A percentile compares a stretch with the other conserved stretches of the same genome.
These are phyloP conservation scores for Aspergillus mulundensis DNA, from an alignment of 495 filamentous ascomycete genomes.

Conservation along the genomic window DNA sequence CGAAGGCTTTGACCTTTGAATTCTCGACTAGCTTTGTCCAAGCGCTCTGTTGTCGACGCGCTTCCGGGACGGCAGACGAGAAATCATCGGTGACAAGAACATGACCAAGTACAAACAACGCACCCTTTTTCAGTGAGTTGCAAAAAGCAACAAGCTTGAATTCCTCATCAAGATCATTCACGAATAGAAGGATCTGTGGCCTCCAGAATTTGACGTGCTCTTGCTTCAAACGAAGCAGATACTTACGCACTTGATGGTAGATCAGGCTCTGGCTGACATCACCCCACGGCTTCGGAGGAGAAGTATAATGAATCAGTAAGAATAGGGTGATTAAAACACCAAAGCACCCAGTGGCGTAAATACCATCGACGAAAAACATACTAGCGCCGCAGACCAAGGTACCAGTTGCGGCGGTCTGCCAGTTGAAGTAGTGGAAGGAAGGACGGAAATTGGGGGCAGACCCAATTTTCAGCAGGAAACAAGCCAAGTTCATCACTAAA, in stretches of 20 bases:
- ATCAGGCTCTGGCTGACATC: constrained; percentile 88
- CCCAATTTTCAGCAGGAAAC: constrained; percentile 84
- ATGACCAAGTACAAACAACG: constrained; percentile 79
- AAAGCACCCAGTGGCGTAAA: constrained; percentile 74
- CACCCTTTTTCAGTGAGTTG: constrained; percentile 86
- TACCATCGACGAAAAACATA: constrained; percentile 88
- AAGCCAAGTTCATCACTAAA: constrained; percentile 70
- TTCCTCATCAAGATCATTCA: constrained; percentile 74
- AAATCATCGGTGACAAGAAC: constrained; percentile 85
- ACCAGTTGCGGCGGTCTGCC: constrained; percentile 73
- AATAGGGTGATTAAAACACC: constrained; percentile 71
- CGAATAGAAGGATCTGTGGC: constrained; percentile 77
- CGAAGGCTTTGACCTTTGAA: constrained; percentile 85
- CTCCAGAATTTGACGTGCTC: constrained; percentile 94
- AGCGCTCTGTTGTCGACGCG: constrained; percentile 70
- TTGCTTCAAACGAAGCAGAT: constrained; percentile 73
- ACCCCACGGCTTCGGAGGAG: constrained; percentile 83
- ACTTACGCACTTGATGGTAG: constrained; percentile 89
- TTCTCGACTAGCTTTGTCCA: constrained; percentile 86
- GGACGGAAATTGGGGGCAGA: constrained; percentile 90
- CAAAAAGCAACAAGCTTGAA: constrained; percentile 85
- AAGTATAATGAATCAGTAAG: constrained; percentile 77
- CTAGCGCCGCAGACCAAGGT: constrained; percentile 68
- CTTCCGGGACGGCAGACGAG: constrained; percentile 70
- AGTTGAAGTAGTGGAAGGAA: constrained; percentile 84